phyloP scores from a whole-genome alignment of 1,284 basidiomycete species.

The Kalmanozyma brasiliensis region DNA sequence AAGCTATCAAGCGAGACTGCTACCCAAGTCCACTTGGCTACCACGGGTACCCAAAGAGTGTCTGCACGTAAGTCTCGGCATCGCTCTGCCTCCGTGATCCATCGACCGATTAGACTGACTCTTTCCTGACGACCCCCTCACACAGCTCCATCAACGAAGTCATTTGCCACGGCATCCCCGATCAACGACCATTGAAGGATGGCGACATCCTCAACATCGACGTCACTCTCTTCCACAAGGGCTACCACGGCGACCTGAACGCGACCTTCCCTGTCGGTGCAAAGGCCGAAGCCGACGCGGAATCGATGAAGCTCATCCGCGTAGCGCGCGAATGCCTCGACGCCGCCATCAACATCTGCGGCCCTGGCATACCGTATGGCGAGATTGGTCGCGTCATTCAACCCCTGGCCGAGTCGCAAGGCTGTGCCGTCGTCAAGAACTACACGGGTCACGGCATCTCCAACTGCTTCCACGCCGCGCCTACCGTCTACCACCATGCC shows the following conservation, averaged over 20 bases:
- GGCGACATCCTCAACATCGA: constrained; percentile 69
- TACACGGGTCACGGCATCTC: constrained; percentile 91
- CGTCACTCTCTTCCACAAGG: constrained; percentile 72
- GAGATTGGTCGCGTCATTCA: constrained; percentile 82
- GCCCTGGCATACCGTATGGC: constrained; percentile 78
- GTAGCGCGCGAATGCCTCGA: constrained; percentile 74
- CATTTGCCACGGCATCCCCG: constrained; percentile 84
- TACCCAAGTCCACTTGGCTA: constrained; percentile 97
- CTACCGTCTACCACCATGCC: constrained; percentile 81
- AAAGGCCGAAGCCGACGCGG: constrained; percentile 54
- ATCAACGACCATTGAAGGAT: constrained; percentile 59
- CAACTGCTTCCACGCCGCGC: constrained; percentile 80
- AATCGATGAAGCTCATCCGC: constrained; percentile 59
- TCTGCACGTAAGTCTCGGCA: constrained; percentile 80
- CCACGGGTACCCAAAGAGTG: constrained; percentile 90
- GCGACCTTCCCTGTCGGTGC: constrained; percentile 64
- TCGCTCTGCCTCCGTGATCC: no score
- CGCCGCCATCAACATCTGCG: constrained; percentile 79
- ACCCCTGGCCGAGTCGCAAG: constrained; percentile 68
- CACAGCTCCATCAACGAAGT: constrained; percentile 84
- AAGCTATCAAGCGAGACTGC: constrained; percentile 86
- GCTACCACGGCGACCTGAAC: constrained; percentile 67
- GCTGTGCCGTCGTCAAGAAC: constrained; percentile 77
- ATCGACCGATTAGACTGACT: no score
- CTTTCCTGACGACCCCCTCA: neutral